These are phyloP conservation scores for Porphyrellus sp. DNA, from an alignment of 1,284 basidiomycete genomes.

Conservation along the genomic window DNA sequence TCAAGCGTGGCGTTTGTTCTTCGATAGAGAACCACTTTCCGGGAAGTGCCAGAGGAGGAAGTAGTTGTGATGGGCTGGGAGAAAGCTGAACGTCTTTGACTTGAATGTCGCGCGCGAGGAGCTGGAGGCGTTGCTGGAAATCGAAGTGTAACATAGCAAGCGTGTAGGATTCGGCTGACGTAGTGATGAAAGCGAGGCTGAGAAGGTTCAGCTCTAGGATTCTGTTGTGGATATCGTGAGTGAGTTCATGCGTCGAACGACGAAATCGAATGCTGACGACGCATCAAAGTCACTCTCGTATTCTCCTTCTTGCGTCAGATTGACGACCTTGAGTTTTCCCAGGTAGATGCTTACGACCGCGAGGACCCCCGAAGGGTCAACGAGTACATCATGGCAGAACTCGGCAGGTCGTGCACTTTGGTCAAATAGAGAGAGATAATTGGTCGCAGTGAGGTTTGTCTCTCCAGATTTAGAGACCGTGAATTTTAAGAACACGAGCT, in stretches of 20 bases:
- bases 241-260: not conserved
- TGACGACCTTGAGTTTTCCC: slow-evolving; percentile 64
- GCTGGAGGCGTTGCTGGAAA: slow-evolving; percentile 56
- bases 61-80: slow-evolving; percentile 44
- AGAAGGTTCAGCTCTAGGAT: slow-evolving; percentile 75
- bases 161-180: slow-evolving; percentile 43
- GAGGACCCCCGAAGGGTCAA: slow-evolving; percentile 59
- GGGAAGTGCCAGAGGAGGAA: slow-evolving; percentile 47
- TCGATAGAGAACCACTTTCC: slow-evolving; percentile 31
- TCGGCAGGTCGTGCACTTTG: slow-evolving; percentile 56
- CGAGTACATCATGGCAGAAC: slow-evolving; percentile 60
- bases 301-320: slow-evolving; percentile 47
- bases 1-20: slow-evolving; percentile 28
- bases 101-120: slow-evolving; percentile 57
- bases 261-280: slow-evolving; percentile 47
- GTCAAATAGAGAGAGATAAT: slow-evolving; percentile 52
- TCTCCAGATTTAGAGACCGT: slow-evolving; percentile 36
- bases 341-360: slow-evolving; percentile 62
- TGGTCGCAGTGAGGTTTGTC: slow-evolving; percentile 40
- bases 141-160: slow-evolving; percentile 71
- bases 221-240: slow-evolving; percentile 39
- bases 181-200: slow-evolving; percentile 63
- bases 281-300: slow-evolving; percentile 59
- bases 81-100: slow-evolving; percentile 52
- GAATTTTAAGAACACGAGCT: slow-evolving; percentile 59